These are phyloP conservation scores for Pistacia vera DNA, from an alignment of 345 rosid species.

Conservation along the genomic window DNA sequence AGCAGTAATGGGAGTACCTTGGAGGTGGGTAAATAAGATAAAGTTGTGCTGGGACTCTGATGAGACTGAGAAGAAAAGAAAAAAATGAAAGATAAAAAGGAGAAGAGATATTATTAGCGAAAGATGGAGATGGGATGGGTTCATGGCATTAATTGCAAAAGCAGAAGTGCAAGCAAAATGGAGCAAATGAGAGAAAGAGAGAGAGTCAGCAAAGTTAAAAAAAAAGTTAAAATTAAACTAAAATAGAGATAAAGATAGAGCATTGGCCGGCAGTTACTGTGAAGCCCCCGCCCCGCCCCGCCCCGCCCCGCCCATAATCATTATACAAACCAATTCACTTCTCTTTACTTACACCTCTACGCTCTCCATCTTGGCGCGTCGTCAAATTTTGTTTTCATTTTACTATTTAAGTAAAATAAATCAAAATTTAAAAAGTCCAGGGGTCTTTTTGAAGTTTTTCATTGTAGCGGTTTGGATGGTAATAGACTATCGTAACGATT, in stretches of 20 bases:
- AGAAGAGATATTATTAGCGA: not conserved
- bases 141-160: constrained; percentile 37
- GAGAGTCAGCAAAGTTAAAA: not conserved
- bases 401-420: too few relatives aligned
- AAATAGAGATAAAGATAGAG: not conserved
- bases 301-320: not conserved
- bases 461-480: too few relatives aligned
- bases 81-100: not conserved
- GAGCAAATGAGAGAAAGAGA: not conserved
- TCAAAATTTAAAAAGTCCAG: too few relatives aligned
- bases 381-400: not conserved
- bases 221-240: not conserved
- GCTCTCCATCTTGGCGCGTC: not conserved
- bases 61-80: not conserved
- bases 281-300: not conserved
- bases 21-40: not conserved
- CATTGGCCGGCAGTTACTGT: constrained; percentile 12
- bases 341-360: not conserved
- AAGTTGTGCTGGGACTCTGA: too few relatives aligned
- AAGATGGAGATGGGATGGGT: constrained; percentile 30
- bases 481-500: too few relatives aligned
- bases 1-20: constrained; percentile 28
- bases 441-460: too few relatives aligned
- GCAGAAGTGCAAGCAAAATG: constrained; percentile 14
- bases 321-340: not conserved